Conservation (phyloP, 169 alveolate genomes). For the Theileria equi region DNA sequence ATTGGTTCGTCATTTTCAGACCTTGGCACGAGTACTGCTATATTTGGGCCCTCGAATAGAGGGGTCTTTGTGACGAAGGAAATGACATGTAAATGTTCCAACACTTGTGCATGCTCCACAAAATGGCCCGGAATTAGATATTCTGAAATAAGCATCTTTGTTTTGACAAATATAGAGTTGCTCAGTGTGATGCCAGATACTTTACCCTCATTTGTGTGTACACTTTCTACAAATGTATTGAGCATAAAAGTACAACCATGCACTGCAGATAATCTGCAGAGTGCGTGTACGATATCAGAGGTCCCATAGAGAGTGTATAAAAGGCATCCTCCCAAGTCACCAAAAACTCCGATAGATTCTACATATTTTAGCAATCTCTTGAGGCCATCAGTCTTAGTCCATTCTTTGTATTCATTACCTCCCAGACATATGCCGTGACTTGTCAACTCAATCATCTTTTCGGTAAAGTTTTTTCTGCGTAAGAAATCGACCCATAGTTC, state of each 20-base stretch:
- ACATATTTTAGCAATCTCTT: conserved; percentile 25
- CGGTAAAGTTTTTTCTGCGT: conserved; percentile 20
- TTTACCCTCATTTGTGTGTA: background rate
- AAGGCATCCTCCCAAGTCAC: conserved; percentile 17
- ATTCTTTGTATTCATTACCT: conserved; percentile 4
- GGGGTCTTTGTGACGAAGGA: conserved; percentile 9
- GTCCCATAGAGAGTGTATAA: conserved; percentile 53
- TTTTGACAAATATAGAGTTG: conserved; percentile 3
- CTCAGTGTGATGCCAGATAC: background rate
- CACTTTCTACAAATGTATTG: background rate
- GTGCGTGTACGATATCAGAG: conserved; percentile 44
- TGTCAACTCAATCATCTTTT: conserved; percentile 21
- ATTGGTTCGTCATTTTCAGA: conserved; percentile 11
- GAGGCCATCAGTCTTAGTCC: conserved; percentile 24
- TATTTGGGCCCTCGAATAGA: conserved; percentile 12
- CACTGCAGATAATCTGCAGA: conserved; percentile 41
- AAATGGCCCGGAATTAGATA: too few relatives aligned
- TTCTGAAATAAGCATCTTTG: conserved; percentile 13
- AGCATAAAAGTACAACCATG: conserved; percentile 49
- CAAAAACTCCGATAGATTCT: conserved; percentile 21
- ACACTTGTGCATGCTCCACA: too few relatives aligned
- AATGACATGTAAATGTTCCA: conserved; percentile 32
- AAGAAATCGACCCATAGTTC: conserved; percentile 44
- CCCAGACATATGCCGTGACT: conserved; percentile 33
- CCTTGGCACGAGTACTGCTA: conserved; percentile 13